These are phyloP conservation scores for Kodamaea kakaduensis DNA, from an alignment of 805 yeast species.

Conservation along the genomic window DNA sequence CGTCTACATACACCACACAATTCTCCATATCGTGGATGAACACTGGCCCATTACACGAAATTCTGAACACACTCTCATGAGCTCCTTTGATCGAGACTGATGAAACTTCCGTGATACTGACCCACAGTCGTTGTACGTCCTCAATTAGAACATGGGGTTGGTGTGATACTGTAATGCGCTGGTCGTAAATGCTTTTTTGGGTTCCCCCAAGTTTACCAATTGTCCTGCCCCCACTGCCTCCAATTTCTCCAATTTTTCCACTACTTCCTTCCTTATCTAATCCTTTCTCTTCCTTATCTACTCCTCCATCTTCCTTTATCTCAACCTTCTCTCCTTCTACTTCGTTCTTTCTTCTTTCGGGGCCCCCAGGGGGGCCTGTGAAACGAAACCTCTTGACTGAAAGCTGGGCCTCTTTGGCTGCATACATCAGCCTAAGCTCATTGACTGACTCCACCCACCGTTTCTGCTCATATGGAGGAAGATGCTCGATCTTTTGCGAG, in stretches of 20 bases:
- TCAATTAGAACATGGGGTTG: conserved; percentile 14
- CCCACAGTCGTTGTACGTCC: conserved; percentile 11
- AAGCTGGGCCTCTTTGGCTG: conserved; percentile 15
- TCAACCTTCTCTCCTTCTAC: not conserved
- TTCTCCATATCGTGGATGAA: conserved; percentile 21
- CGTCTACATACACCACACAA: conserved; percentile 16
- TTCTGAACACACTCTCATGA: conserved; percentile 12
- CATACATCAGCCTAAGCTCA: conserved; percentile 19
- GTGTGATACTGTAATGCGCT: not conserved
- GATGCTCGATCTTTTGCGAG: not conserved
- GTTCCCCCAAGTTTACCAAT: not conserved
- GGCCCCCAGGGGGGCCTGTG: conserved; percentile 31
- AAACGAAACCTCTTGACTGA: conserved; percentile 22
- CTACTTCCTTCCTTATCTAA: no score
- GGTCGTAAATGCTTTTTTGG: not conserved
- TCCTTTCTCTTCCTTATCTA: no score
- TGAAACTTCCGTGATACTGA: conserved; percentile 8
- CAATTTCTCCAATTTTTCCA: no score
- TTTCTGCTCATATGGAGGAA: conserved; percentile 20
- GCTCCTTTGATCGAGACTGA: conserved; percentile 24
- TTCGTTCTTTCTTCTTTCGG: conserved; percentile 17
- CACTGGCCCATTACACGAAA: conserved; percentile 29
- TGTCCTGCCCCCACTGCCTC: not conserved
- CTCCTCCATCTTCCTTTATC: conserved; percentile 1
- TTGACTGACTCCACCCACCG: conserved; percentile 17